These are phyloP conservation scores for Millerago galiae DNA, from an alignment of 805 yeast species.

Conservation along the genomic window DNA sequence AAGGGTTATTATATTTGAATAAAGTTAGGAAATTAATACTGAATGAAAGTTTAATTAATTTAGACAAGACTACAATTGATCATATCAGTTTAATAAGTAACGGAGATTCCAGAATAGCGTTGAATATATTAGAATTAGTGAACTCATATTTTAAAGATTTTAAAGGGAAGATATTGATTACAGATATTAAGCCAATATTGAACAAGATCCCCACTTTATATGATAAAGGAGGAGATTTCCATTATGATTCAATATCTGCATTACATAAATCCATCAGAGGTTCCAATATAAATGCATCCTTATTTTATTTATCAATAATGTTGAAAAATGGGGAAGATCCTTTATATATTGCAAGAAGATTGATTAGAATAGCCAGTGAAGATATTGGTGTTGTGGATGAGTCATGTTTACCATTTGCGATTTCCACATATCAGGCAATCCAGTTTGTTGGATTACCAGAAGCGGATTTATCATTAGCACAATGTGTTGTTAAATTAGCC, in stretches of 20 bases:
- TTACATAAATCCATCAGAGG: conserved; percentile 93
- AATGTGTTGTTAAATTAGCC: conserved; percentile 88
- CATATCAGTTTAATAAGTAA: conserved; percentile 68
- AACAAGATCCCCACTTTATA: conserved; percentile 55
- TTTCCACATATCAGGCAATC: conserved; percentile 78
- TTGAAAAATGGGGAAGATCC: conserved; percentile 93
- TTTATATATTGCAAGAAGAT: conserved; percentile 76
- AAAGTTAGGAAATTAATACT: conserved; percentile 49
- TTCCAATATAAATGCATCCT: conserved; percentile 80
- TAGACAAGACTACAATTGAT: conserved; percentile 52
- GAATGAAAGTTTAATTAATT: conserved; percentile 41
- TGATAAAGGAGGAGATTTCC: conserved; percentile 85
- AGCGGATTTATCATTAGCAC: conserved; percentile 82
- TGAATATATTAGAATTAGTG: conserved; percentile 71
- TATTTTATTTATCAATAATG: conserved; percentile 85
- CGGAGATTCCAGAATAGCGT: conserved; percentile 85
- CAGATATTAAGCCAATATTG: conserved; percentile 34
- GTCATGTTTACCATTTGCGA: conserved; percentile 76
- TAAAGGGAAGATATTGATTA: conserved; percentile 7
- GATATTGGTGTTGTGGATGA: conserved; percentile 88
- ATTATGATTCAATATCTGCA: conserved; percentile 93
- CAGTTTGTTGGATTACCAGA: conserved; percentile 94
- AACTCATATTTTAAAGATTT: conserved; percentile 40
- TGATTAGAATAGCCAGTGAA: conserved; percentile 93
- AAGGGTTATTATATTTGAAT: conserved; percentile 57